phyloP scores from a whole-genome alignment of 2,329 filamentous ascomycete species.

The Colletotrichum musae region DNA sequence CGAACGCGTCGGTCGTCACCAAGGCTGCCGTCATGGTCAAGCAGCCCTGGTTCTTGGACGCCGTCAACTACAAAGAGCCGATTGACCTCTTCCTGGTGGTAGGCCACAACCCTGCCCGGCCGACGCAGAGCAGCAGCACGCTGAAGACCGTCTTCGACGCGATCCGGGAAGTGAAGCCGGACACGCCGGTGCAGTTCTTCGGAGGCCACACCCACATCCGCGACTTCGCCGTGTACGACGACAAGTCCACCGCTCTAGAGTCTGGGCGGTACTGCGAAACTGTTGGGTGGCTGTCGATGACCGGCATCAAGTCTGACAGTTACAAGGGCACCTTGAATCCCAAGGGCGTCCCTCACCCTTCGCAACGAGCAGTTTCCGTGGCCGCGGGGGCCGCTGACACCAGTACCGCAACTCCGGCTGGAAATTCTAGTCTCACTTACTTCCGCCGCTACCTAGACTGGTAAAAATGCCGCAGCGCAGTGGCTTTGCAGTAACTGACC shows the following conservation, averaged over 20 bases:
- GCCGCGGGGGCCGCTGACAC: background rate
- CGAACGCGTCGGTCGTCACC: slow-evolving; percentile 73
- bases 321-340: slow-evolving; percentile 54
- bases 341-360: slow-evolving; percentile 54
- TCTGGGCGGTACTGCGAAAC: slow-evolving; percentile 79
- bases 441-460: slow-evolving; percentile 77
- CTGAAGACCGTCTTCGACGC: slow-evolving; percentile 65
- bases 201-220: slow-evolving; percentile 76
- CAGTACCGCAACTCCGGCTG: slow-evolving; percentile 22
- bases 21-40: slow-evolving; percentile 65
- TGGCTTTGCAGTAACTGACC: background rate
- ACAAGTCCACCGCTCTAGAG: slow-evolving; percentile 72
- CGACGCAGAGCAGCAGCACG: slow-evolving; percentile 59
- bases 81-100: slow-evolving; percentile 76
- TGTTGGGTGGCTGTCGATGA: slow-evolving; percentile 76
- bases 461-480: slow-evolving; percentile 66
- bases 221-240: slow-evolving; percentile 76
- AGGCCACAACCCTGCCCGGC: slow-evolving; percentile 73
- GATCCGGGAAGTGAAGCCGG: slow-evolving; percentile 69
- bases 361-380: slow-evolving; percentile 52
- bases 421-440: slow-evolving; percentile 58
- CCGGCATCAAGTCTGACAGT: slow-evolving; percentile 66
- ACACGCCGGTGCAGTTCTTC: slow-evolving; percentile 75
- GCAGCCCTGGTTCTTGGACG: slow-evolving; percentile 72
- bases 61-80: slow-evolving; percentile 65